Evolutionary conservation across 768 basidiomycete genomes (phyloP), one percentile per base, ranked within the genome.

Genomic region (Krasilnikovozyma curviuscula): DNA sequence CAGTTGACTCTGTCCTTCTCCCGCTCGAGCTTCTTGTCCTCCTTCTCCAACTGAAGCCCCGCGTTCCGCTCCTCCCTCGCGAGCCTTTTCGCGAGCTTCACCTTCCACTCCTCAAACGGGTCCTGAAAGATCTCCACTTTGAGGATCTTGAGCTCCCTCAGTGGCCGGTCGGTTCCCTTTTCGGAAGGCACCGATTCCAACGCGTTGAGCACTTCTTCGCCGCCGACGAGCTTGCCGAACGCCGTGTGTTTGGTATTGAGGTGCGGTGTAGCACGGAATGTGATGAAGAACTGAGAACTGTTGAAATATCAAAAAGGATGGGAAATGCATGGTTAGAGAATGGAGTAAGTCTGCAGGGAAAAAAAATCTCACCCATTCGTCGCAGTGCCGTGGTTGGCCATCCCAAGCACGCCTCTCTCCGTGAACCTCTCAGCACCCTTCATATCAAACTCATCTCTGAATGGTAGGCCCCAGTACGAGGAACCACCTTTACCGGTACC

Each of bases 181-280:
- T 88, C 82, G 35, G 77, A 67, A 1, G 83, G 78, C 0, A 86
- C 65, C 28, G 75, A 74, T 62, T 97, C 93, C 24, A 98, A 67
- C 6, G 79, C 74, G 58, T 83, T 74, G 1, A 97, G 68, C 7
- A 91, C 77, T 25, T 89, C 83, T 61, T 91, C 83, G 18, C 91
- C 93, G 8, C 93, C 93, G 2, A 98, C 89, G 13, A 97, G 71
- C 56, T 91, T 89, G 3, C 93, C 93, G 59, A 97, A 98, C 2
- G 97, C 93, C 0, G 61, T 61, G 50, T 61, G 59, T 43, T 59
- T 57, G 43, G 51, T 50, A 33, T 97, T 83, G 19, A 98, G 74
- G 62, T 97, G 76, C 0, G 83, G 72, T 7, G 84, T 73, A 1
- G 78, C 66, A 44, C 71, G 74, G 71, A 95, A 97, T 0, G 91